Evolutionary conservation across 768 basidiomycete species (phyloP).

Genomic region (Boletus eberwhitei): DNA sequence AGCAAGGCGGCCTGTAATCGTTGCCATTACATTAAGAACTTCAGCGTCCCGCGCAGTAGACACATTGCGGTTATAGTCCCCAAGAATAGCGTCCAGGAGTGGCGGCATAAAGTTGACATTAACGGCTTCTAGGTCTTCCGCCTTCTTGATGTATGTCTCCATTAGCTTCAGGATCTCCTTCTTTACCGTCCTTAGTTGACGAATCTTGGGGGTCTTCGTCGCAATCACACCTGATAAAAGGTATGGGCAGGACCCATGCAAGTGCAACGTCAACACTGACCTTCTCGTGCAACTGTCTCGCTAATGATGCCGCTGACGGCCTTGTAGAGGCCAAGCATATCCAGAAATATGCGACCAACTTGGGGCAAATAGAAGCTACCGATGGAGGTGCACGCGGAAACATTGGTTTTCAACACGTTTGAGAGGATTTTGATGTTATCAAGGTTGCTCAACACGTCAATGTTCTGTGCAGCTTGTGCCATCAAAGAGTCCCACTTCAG

Average conservation of each 20-base stretch:
- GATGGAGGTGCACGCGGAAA: slow-evolving; percentile 94
- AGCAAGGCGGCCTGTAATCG: slow-evolving; percentile 83
- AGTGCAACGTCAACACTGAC: slow-evolving; percentile 37
- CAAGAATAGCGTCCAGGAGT: slow-evolving; percentile 93
- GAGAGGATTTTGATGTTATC: slow-evolving; percentile 97
- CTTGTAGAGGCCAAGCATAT: slow-evolving; percentile 97
- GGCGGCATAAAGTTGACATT: slow-evolving; percentile 93
- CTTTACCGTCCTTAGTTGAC: slow-evolving; percentile 93
- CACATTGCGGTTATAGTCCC: slow-evolving; percentile 94
- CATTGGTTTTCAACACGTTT: slow-evolving; percentile 98
- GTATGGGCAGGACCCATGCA: slow-evolving; percentile 1
- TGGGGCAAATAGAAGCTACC: slow-evolving; percentile 98
- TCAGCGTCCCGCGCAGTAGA: slow-evolving; percentile 93
- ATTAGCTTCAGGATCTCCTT: slow-evolving; percentile 97
- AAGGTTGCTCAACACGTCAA: slow-evolving; percentile 84
- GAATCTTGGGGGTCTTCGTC: slow-evolving; percentile 95
- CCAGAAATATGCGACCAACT: slow-evolving; percentile 90
- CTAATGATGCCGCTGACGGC: slow-evolving; percentile 97
- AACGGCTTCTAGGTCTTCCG: slow-evolving; percentile 92
- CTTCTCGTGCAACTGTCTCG: slow-evolving; percentile 83
- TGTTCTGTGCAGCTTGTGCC: slow-evolving; percentile 88
- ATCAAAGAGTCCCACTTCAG: slow-evolving; percentile 94
- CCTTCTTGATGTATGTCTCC: slow-evolving; percentile 97
- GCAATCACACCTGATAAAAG: slow-evolving; percentile 68
- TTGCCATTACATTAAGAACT: slow-evolving; percentile 95